A percentile compares a stretch with the other conserved stretches of the same genome.
These are phyloP conservation scores for Daldinia childiae DNA, from an alignment of 495 filamentous ascomycete genomes.

Conservation along the genomic window DNA sequence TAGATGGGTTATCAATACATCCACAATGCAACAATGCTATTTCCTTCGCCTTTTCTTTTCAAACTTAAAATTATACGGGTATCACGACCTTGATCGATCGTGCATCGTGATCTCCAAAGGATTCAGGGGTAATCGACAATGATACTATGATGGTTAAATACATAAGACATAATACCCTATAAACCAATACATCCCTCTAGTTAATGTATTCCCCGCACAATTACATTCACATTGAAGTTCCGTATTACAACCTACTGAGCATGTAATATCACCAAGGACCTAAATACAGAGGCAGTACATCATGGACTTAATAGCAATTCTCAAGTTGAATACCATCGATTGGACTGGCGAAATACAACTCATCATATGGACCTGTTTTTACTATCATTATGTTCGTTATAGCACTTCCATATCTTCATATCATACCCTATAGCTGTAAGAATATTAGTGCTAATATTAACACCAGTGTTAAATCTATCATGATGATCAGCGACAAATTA, in stretches of 20 bases:
- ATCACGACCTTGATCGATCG: background rate
- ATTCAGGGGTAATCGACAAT: background rate
- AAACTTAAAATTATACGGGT: background rate
- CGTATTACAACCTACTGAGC: too few relatives aligned
- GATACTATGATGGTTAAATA: too few relatives aligned
- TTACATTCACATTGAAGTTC: too few relatives aligned
- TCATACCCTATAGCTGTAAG: background rate
- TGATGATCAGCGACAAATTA: background rate
- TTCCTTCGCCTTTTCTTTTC: background rate
- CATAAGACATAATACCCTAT: too few relatives aligned
- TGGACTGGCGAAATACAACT: conserved; percentile 4
- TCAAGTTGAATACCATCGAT: conserved; percentile 2
- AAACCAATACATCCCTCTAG: too few relatives aligned
- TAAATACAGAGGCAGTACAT: too few relatives aligned
- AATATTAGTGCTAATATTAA: background rate
- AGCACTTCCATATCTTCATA: background rate
- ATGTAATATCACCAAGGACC: too few relatives aligned
- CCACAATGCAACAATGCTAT: background rate
- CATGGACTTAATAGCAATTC: background rate
- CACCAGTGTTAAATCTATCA: conserved; percentile 4
- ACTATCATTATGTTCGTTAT: background rate
- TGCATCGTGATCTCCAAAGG: background rate
- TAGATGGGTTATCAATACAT: too few relatives aligned
- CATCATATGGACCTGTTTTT: background rate
- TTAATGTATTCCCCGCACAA: too few relatives aligned